phyloP scores from a whole-genome alignment of 2,329 filamentous ascomycete species.

The Alternaria panax region DNA sequence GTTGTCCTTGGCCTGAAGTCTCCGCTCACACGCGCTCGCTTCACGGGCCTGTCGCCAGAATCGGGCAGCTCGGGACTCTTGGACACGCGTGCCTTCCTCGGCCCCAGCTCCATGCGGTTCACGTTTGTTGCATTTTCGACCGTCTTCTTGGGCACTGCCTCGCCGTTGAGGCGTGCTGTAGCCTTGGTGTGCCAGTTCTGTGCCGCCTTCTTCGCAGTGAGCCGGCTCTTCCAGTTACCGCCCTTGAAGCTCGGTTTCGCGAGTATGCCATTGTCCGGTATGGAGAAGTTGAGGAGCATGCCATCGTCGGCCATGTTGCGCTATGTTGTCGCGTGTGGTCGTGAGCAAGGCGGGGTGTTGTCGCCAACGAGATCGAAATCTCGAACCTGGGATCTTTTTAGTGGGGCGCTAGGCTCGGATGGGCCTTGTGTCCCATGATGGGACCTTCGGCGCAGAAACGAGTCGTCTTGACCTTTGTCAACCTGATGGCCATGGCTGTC shows the following conservation, averaged over 20 bases:
- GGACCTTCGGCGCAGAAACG: constrained; percentile 34
- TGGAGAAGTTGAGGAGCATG: constrained; percentile 90
- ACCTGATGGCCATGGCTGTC: constrained; percentile 25
- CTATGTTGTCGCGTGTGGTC: constrained; percentile 1
- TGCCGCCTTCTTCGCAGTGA: constrained; percentile 76
- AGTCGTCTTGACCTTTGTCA: constrained; percentile 32
- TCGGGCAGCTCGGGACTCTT: constrained; percentile 27
- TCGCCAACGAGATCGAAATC: constrained; percentile 16
- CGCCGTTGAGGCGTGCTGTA: constrained; percentile 41
- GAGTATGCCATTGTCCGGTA: constrained; percentile 71
- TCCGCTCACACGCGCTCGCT: constrained; percentile 47
- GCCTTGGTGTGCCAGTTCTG: constrained; percentile 60
- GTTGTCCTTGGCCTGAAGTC: constrained; percentile 46
- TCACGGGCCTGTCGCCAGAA: constrained; percentile 36
- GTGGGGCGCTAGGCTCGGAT: constrained; percentile 22
- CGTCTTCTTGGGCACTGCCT: constrained; percentile 30
- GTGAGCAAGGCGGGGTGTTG: constrained; percentile 11
- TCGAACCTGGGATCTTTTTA: constrained; percentile 27
- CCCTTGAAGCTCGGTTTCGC: constrained; percentile 76
- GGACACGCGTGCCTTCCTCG: constrained; percentile 24
- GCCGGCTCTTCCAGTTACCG: constrained; percentile 89
- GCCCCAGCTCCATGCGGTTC: constrained; percentile 42
- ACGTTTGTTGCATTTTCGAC: constrained; percentile 36
- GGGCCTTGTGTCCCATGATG: constrained; percentile 13
- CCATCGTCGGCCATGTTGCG: constrained; percentile 86